phyloP scores from a whole-genome alignment of 1,284 basidiomycete species.

The Hypsizygus ulmarius region DNA sequence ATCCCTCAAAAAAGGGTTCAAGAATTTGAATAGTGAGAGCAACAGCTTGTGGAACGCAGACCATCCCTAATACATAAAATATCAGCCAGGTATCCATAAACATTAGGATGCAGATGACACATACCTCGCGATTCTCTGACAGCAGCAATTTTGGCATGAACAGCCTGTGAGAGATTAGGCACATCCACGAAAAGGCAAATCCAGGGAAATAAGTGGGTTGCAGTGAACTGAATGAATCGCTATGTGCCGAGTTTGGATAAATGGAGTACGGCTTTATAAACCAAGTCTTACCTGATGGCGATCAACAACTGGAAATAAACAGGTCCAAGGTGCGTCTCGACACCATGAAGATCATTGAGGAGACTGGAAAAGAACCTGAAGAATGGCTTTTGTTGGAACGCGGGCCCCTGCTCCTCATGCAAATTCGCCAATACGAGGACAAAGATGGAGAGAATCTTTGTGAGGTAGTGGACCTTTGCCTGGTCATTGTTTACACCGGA shows the following conservation, averaged over 20 bases:
- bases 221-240: slow-evolving; percentile 93
- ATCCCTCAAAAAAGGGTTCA: slow-evolving; percentile 87
- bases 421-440: slow-evolving; percentile 93
- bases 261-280: not conserved
- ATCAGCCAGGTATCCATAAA: slow-evolving; percentile 8
- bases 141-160: slow-evolving; percentile 96
- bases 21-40: slow-evolving; percentile 91
- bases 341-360: slow-evolving; percentile 84
- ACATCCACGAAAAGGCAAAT: slow-evolving; percentile 98
- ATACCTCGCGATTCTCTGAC: slow-evolving; percentile 79
- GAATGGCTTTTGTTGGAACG: slow-evolving; percentile 98
- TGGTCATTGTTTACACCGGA: slow-evolving; percentile 87
- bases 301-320: slow-evolving; percentile 90
- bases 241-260: slow-evolving; percentile 30
- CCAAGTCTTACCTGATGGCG: slow-evolving; percentile 69
- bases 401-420: slow-evolving; percentile 89
- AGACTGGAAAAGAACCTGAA: slow-evolving; percentile 98
- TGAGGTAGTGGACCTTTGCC: slow-evolving; percentile 94
- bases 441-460: slow-evolving; percentile 97
- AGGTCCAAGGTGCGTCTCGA: slow-evolving; percentile 80
- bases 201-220: slow-evolving; percentile 98
- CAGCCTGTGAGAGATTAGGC: slow-evolving; percentile 90
- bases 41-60: slow-evolving; percentile 93
- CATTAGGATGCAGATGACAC: slow-evolving; percentile 7
- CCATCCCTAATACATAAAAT: slow-evolving; percentile 66